Evolutionary conservation across 2,329 filamentous ascomycete genomes (phyloP).

Genomic region (Beauveria asiatica): DNA sequence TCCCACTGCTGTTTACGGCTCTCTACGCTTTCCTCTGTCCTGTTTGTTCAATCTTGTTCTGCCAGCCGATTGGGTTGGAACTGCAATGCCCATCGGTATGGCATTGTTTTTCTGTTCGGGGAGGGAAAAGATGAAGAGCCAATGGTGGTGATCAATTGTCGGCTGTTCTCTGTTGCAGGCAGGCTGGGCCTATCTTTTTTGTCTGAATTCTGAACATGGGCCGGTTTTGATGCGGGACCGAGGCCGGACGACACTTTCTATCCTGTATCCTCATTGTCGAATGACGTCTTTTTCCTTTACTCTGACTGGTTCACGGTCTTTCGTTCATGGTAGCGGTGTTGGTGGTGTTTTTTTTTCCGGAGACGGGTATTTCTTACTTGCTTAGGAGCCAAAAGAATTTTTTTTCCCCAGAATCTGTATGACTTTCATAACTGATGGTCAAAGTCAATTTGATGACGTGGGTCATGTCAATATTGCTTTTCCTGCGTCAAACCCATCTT

Average conservation of each 20-base stretch:
- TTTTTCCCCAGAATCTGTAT: not conserved
- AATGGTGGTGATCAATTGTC: not conserved
- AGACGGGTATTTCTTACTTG: conserved; percentile 5
- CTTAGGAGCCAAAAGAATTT: not conserved
- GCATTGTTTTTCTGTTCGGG: not conserved
- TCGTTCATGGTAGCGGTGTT: conserved; percentile 10
- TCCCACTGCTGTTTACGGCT: conserved; percentile 8
- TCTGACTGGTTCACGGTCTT: not conserved
- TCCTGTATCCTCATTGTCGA: not conserved
- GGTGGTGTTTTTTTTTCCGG: conserved; percentile 9
- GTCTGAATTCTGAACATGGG: not conserved
- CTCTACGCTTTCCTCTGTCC: not conserved
- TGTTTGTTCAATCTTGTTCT: not conserved
- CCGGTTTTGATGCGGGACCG: not conserved
- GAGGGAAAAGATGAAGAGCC: not conserved
- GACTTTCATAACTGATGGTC: not conserved
- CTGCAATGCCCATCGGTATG: not conserved
- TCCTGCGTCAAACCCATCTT: not conserved
- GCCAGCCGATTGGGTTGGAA: not conserved
- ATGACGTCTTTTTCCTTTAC: not conserved
- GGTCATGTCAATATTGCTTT: not conserved
- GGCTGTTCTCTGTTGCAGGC: not conserved
- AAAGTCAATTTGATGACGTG: not conserved
- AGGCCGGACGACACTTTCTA: conserved; percentile 9
- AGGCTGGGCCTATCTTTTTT: not conserved